Evolutionary conservation across 1,284 basidiomycete species (phyloP).

Genomic region (Sphaerobolus stellatus): DNA sequence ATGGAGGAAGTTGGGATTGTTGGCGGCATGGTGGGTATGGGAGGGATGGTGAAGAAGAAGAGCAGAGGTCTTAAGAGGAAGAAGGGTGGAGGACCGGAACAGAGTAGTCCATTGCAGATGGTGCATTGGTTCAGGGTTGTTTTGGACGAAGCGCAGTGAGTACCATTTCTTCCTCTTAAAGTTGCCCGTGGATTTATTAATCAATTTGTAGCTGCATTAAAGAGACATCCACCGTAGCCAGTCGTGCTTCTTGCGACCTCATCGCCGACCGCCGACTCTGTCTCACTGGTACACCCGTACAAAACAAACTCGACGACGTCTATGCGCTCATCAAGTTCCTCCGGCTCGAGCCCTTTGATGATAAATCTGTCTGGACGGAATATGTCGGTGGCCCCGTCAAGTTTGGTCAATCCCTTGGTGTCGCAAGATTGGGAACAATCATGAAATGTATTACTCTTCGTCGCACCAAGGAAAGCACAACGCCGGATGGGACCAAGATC

Average conservation of each 20-base stretch:
- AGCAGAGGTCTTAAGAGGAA: conserved; percentile 47
- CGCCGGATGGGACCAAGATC: conserved; percentile 80
- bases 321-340: conserved; percentile 97
- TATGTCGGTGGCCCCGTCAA: conserved; percentile 92
- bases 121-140: conserved; percentile 98
- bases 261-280: conserved; percentile 91
- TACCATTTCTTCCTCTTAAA: conserved; percentile 16
- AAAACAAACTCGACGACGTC: conserved; percentile 98
- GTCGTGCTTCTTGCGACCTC: conserved; percentile 92
- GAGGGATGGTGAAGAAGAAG: conserved; percentile 72
- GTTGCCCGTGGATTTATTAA: conserved; percentile 8
- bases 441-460: conserved; percentile 97
- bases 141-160: conserved; percentile 97
- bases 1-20: conserved; percentile 49
- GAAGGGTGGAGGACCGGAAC: conserved; percentile 50
- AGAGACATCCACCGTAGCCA: conserved; percentile 90
- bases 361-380: conserved; percentile 91
- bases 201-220: conserved; percentile 81
- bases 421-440: conserved; percentile 92
- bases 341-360: conserved; percentile 88
- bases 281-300: conserved; percentile 96
- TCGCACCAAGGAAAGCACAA: conserved; percentile 89
- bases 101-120: conserved; percentile 86
- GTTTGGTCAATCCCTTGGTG: conserved; percentile 86
- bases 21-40: no score